Percentiles rank a stretch among this genome's conserved stretches.
Evolutionary conservation across 1,284 basidiomycete species (phyloP).

Genomic region (Hortiboletus rubellus): DNA sequence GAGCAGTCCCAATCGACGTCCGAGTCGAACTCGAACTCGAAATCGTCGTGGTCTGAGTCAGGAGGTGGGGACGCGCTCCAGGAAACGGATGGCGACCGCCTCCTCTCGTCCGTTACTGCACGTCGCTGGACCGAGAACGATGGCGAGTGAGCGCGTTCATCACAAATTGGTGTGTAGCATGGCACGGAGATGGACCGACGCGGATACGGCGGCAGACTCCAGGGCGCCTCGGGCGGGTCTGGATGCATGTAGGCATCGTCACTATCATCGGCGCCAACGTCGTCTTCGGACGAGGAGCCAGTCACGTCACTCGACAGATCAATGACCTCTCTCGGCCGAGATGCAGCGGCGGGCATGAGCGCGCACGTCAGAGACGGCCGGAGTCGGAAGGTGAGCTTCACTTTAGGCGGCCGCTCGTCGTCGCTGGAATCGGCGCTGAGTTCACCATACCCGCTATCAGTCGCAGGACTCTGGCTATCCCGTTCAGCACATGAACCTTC

Average conservation of each 20-base stretch:
- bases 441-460: slow-evolving; percentile 40
- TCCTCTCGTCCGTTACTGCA: slow-evolving; percentile 35
- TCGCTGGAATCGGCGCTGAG: slow-evolving; percentile 26
- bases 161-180: slow-evolving; percentile 47
- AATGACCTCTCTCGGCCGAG: slow-evolving; percentile 38
- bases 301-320: slow-evolving; percentile 43
- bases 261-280: slow-evolving; percentile 26
- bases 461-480: slow-evolving; percentile 23
- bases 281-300: slow-evolving; percentile 32
- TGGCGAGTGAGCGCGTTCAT: slow-evolving; percentile 36
- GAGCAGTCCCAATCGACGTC: slow-evolving; percentile 45
- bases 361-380: slow-evolving; percentile 38
- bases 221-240: slow-evolving; percentile 24
- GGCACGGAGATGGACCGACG: slow-evolving; percentile 56
- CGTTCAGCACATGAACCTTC: slow-evolving; percentile 12
- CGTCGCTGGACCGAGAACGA: slow-evolving; percentile 15
- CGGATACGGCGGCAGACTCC: slow-evolving; percentile 42
- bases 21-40: slow-evolving; percentile 36
- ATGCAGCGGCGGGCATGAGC: slow-evolving; percentile 16
- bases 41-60: slow-evolving; percentile 64
- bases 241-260: slow-evolving; percentile 33
- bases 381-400: slow-evolving; percentile 66
- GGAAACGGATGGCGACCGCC: slow-evolving; percentile 56
- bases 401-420: slow-evolving; percentile 58
- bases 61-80: slow-evolving; percentile 59